These are phyloP conservation scores for Floccularia luteovirens DNA, from an alignment of 768 basidiomycete species.

Conservation along the genomic window DNA sequence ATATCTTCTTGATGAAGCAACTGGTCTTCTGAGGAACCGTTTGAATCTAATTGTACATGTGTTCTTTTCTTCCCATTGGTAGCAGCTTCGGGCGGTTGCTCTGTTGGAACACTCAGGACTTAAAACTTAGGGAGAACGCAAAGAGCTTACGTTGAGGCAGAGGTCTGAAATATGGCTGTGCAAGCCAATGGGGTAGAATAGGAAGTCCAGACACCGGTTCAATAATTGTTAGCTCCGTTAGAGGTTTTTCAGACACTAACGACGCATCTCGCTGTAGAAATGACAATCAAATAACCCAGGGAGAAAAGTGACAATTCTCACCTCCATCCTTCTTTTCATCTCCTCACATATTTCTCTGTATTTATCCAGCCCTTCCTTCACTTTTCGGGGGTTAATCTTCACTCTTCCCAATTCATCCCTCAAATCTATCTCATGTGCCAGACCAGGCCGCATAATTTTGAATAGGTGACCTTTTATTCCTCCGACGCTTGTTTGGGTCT, in stretches of 20 bases:
- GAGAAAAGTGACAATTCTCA: constrained; percentile 9
- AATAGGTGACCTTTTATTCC: constrained; percentile 92
- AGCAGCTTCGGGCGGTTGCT: too few species aligned
- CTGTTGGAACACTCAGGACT: too few species aligned
- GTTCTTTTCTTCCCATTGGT: too few species aligned
- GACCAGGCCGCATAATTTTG: constrained; percentile 79
- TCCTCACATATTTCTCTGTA: constrained; percentile 52
- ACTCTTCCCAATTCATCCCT: constrained; percentile 62
- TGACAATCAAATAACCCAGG: not conserved
- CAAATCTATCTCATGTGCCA: constrained; percentile 60
- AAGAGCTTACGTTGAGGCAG: too few species aligned
- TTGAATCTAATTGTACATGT: too few species aligned
- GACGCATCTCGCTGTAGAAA: constrained; percentile 39
- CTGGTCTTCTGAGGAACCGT: too few species aligned
- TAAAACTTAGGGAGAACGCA: too few species aligned
- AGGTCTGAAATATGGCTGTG: constrained; percentile 62
- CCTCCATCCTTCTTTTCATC: constrained; percentile 50
- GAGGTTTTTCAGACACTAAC: constrained; percentile 16
- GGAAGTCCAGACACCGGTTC: constrained; percentile 27
- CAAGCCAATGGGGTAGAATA: constrained; percentile 38
- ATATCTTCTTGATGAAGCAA: too few species aligned
- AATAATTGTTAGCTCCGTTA: constrained; percentile 20
- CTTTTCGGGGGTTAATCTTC: constrained; percentile 14
- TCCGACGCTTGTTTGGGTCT: constrained; percentile 63
- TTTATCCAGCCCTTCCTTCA: constrained; percentile 22